Evolutionary conservation across 108 stramenopile genomes (phyloP), one percentile per base, ranked within the genome.

Genomic region (Asterionellopsis glacialis): DNA sequence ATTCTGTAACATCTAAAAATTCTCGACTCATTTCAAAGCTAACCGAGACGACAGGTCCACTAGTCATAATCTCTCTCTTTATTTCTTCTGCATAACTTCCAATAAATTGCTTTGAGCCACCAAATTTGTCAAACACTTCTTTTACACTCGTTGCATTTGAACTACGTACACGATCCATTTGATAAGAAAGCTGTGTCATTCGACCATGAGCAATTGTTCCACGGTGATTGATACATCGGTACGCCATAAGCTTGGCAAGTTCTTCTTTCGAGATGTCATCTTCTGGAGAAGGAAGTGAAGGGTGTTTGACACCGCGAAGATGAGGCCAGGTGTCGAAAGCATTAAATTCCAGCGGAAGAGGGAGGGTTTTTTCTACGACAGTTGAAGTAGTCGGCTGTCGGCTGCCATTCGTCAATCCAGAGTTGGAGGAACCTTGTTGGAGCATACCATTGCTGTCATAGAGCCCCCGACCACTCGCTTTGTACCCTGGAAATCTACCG

Each of bases 201-300:
- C 33, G 33, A 33, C 63, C 28, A 42, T 63, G 63, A 2, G 51
- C 63, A 23, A 63, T 45, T 18, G 63, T 51, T 15, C 63, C 63
- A 6, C 63, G 51, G 41, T 51, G 51, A 55, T 63, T 38, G 7
- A 63, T 63, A 42, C 63, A 63, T 41, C 53, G 5, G 41, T 42
- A 63, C 13, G 63, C 63, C 24, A 53, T 15, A 3, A 53, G 33
- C 33, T 33, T 33, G 5, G 33, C 33, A 33, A 33, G 33, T 7
- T 33, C 33, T 33, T 33, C 33, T 2, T 33, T 33, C 5, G 33
- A 33, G 2, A 33, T 33, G 33, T 33, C 33, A 33, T 33, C 33
- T 33, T 33, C 33, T 33, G 33, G 33, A 33, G 33, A 33, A 33
- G 33, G 33, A 2, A 33, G 33, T 7, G 7, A 5, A 33, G 33